These are phyloP conservation scores for Botryotinia narcissicola DNA, from an alignment of 2,329 filamentous ascomycete genomes.

Conservation along the genomic window DNA sequence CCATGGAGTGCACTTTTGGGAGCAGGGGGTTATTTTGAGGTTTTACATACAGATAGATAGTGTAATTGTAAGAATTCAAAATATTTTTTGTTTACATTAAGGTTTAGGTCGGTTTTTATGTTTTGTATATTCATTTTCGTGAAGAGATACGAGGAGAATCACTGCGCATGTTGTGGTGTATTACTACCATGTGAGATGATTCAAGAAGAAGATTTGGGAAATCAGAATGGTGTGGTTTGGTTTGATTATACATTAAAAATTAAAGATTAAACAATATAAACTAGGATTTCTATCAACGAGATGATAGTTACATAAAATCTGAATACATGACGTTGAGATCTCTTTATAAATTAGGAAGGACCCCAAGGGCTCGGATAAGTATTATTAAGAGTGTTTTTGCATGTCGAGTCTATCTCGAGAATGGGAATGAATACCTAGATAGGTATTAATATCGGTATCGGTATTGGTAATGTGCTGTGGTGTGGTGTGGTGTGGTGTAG, in stretches of 20 bases:
- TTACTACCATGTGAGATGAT: not conserved
- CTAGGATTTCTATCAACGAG: not conserved
- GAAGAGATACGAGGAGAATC: not conserved
- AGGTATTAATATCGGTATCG: not conserved
- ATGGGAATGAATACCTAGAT: not conserved
- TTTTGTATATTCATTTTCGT: not conserved
- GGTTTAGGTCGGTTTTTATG: not conserved
- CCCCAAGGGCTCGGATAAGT: too few species aligned
- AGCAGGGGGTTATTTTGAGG: not conserved
- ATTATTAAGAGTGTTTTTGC: not conserved
- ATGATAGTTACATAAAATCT: too few species aligned
- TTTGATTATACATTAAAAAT: not conserved
- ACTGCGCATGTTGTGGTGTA: not conserved
- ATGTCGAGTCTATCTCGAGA: not conserved
- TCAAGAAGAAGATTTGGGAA: not conserved
- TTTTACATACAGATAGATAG: conserved; percentile 3
- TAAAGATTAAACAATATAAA: not conserved
- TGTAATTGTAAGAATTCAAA: conserved; percentile 5
- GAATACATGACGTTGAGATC: not conserved
- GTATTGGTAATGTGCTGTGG: not conserved
- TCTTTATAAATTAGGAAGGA: not conserved
- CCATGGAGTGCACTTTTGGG: not conserved
- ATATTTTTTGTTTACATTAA: not conserved
- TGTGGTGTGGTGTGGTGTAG: too few species aligned
- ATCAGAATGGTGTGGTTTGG: not conserved